Evolutionary conservation across 495 filamentous ascomycete genomes (phyloP).

Genomic region (Letharia columbiana): DNA sequence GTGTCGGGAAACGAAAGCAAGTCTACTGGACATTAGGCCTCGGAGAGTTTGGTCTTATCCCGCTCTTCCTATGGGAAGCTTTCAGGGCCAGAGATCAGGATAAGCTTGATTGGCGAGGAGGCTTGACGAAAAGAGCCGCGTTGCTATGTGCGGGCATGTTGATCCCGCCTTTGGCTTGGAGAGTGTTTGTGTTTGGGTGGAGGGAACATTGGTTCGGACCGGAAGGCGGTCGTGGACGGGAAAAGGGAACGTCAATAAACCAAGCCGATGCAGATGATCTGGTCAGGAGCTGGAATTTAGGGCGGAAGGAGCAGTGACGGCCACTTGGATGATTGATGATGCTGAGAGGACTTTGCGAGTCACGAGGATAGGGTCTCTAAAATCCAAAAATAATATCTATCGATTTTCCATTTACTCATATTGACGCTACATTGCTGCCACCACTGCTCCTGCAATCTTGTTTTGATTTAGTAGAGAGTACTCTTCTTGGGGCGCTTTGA

Average conservation of each 20-base stretch:
- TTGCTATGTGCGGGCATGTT: slow-evolving; percentile 11
- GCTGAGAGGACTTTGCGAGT: neutral
- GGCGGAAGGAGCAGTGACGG: neutral
- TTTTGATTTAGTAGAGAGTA: neutral
- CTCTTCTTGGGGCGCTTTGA: neutral
- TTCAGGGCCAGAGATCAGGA: slow-evolving; percentile 8
- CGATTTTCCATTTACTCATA: neutral
- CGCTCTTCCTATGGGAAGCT: slow-evolving; percentile 17
- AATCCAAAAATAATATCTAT: neutral
- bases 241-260: neutral
- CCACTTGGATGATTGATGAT: neutral
- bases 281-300: neutral
- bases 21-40: slow-evolving; percentile 14
- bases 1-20: slow-evolving; percentile 9
- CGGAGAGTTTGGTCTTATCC: slow-evolving; percentile 14
- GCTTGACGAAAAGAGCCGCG: slow-evolving; percentile 2
- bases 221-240: neutral
- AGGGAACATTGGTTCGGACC: slow-evolving; percentile 11
- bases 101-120: slow-evolving; percentile 9
- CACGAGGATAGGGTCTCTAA: neutral
- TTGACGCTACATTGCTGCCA: neutral
- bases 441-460: neutral
- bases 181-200: slow-evolving; percentile 11
- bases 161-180: slow-evolving; percentile 5
- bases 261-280: neutral